Conservation (phyloP, 148 eudicot species). For the Amaranthus hypochondriacus region DNA sequence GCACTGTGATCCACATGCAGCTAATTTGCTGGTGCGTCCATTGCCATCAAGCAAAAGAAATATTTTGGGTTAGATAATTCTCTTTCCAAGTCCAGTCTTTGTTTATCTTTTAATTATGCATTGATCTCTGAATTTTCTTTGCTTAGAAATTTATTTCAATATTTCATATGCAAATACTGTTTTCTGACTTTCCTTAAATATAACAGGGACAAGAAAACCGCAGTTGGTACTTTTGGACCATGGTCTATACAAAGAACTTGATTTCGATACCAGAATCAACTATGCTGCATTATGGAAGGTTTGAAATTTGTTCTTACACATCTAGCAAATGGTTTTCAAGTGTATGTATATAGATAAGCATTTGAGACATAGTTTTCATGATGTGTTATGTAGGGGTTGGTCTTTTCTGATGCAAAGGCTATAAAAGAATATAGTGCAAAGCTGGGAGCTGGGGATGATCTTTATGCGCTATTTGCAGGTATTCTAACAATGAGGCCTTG, state of each 20-base stretch:
- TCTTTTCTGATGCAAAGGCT: conserved; percentile 79
- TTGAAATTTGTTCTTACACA: conserved; percentile 4
- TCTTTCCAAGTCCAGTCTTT: neutral
- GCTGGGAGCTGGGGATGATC: conserved; percentile 95
- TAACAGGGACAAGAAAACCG: conserved; percentile 73
- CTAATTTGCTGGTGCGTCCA: conserved; percentile 84
- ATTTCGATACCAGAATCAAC: conserved; percentile 59
- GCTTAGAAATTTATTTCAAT: neutral
- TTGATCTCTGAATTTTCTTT: neutral
- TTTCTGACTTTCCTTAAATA: conserved; percentile 7
- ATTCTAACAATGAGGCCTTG: conserved; percentile 97
- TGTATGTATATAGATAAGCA: neutral
- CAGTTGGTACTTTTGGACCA: conserved; percentile 90
- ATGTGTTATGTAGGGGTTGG: conserved; percentile 54
- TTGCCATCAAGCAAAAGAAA: conserved; percentile 56
- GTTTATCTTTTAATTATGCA: neutral
- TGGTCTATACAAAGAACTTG: conserved; percentile 94
- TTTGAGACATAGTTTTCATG: conserved; percentile 14
- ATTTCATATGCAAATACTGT: neutral
- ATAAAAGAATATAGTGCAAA: conserved; percentile 76
- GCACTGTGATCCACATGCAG: conserved; percentile 99
- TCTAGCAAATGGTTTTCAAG: neutral
- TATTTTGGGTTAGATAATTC: conserved; percentile 51
- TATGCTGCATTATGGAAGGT: conserved; percentile 99
- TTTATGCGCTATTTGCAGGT: conserved; percentile 82